Evolutionary conservation across 148 eudicot genomes (phyloP).

Genomic region (Arctostaphylos glauca): DNA sequence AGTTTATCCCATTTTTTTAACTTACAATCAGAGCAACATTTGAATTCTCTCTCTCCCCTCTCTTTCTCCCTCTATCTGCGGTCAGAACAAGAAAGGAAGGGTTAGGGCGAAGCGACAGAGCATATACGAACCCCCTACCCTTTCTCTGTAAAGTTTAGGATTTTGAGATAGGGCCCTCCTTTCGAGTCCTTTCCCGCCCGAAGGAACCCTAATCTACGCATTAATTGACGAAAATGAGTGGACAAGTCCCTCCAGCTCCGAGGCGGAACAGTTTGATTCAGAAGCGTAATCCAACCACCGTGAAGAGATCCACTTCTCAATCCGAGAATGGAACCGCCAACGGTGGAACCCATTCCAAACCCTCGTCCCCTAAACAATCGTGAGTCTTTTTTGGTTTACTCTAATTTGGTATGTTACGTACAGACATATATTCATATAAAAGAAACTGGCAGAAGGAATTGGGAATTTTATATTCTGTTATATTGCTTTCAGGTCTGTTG

Average conservation of each 20-base stretch:
- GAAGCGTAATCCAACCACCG: slow-evolving; percentile 36
- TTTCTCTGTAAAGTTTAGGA: neutral
- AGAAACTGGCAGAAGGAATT: neutral
- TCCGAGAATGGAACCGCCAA: slow-evolving; percentile 55
- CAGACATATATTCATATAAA: neutral
- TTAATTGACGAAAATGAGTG: slow-evolving; percentile 43
- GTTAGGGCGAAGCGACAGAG: neutral
- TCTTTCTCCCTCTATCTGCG: neutral
- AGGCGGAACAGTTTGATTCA: slow-evolving; percentile 47
- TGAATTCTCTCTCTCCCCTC: neutral
- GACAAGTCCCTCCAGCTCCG: slow-evolving; percentile 45
- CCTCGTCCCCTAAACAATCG: slow-evolving; percentile 55
- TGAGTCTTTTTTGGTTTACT: slow-evolving; percentile 23
- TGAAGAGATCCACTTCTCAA: slow-evolving; percentile 33
- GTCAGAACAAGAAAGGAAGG: neutral
- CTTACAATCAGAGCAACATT: neutral
- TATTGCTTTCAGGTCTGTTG: slow-evolving; percentile 34
- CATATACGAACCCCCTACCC: slow-evolving; percentile 14
- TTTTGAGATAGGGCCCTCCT: neutral
- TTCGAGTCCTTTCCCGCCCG: neutral
- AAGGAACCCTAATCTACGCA: neutral
- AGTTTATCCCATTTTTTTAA: neutral
- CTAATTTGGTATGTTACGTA: neutral
- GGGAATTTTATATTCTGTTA: neutral
- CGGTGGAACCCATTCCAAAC: slow-evolving; percentile 36